phyloP scores from a whole-genome alignment of 805 yeast genomes.

The Metschnikowia similis region DNA sequence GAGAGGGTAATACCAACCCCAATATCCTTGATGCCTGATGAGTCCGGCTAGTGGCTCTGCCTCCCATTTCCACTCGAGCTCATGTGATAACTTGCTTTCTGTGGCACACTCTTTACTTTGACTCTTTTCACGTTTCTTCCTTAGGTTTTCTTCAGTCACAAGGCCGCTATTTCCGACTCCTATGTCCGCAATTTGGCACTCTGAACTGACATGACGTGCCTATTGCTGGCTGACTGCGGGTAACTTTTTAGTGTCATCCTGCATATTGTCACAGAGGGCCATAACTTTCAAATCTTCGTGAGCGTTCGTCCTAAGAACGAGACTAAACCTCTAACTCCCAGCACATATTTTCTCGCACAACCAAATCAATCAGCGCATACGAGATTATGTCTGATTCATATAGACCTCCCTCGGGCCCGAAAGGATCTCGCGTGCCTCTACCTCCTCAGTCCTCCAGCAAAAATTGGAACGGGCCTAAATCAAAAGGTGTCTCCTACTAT shows the following conservation, averaged over 20 bases:
- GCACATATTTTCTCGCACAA: background rate
- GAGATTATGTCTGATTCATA: conserved; percentile 17
- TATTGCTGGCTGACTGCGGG: conserved; percentile 1
- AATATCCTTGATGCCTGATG: background rate
- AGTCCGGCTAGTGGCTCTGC: background rate
- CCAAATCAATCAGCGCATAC: background rate
- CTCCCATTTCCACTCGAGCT: background rate
- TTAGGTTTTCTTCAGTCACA: background rate
- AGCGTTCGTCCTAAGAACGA: background rate
- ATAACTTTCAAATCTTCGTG: conserved; percentile 6
- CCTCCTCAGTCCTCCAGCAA: conserved; percentile 8
- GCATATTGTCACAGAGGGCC: background rate
- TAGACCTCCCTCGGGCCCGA: conserved; percentile 20
- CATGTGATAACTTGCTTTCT: background rate
- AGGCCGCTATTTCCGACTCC: background rate
- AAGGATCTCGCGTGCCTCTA: conserved; percentile 14
- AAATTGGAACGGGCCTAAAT: conserved; percentile 9
- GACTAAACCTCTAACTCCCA: background rate
- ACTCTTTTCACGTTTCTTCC: conserved; percentile 1
- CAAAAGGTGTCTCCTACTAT: conserved; percentile 4
- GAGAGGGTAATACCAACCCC: background rate
- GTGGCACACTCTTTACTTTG: background rate
- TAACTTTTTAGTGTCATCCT: background rate
- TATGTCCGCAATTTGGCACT: background rate
- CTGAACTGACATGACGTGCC: background rate